Evolutionary conservation across 2,329 filamentous ascomycete species (phyloP), one percentile per base, ranked within the genome.

Genomic region (Penicillium sp.): DNA sequence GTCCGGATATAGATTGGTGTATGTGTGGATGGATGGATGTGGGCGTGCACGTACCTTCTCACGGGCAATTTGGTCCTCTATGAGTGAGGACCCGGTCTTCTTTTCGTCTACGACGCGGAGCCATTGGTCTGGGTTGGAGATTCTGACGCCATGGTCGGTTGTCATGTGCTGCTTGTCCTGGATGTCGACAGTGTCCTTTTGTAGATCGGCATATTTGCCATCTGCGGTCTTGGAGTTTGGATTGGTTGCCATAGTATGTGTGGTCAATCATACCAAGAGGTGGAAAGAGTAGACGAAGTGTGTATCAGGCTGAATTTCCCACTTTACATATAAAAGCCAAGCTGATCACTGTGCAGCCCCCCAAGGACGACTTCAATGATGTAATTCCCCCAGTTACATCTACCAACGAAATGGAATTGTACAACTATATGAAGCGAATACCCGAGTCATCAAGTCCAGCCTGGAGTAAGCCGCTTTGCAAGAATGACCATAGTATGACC

Each of bases 81-180:
- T 70, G 0, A 92, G 75, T 64, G 73, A 71, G 0, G 90, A 88
- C 0, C 90, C 90, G 2, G 80, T 85, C 52, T 84, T 77, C 45
- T 89, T 80, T 3, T 85, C 79, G 35, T 76, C 85, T 27, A 77
- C 81, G 6, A 87, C 80, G 50, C 82, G 84, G 51, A 95, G 77
- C 90, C 89, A 94, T 68, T 91, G 82, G 66, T 96, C 91, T 1
- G 87, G 86, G 64, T 87, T 87, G 40, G 78, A 76, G 65, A 91
- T 82, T 72, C 87, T 90, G 29, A 87, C 84, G 23, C 91, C 91
- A 74, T 82, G 90, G 66, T 96, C 90, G 46, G 86, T 87, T 0
- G 90, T 93, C 61, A 91, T 83, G 38, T 82, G 79, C 32, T 80
- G 77, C 37, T 83, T 79, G 47, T 81, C 73, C 42, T 81, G 75